Evolutionary conservation across 441 rosid genomes (phyloP), one percentile per base, ranked within the genome.

Genomic region (Macaranga tanarius): DNA sequence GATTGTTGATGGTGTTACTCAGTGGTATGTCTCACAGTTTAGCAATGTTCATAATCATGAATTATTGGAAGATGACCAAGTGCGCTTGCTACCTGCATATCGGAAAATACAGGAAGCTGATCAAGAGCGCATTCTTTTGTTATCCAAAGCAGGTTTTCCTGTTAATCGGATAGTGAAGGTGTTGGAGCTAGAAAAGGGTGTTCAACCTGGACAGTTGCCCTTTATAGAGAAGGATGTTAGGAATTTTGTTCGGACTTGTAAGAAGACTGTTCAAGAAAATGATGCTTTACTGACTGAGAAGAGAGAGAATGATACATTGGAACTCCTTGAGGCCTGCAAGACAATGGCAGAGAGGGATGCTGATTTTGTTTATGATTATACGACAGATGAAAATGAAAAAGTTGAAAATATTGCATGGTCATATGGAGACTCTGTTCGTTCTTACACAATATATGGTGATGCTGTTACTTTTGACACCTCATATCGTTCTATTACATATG

Each of bases 1-100:
- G 79, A 75, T 87, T 38, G 87, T 79, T 73, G 80, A 87, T 26
- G 92, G 91, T 52, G 78, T 73, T 51, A 38, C 81, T 61, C 99
- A 91, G 42, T 95, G 99, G 97, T 90, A 76, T 74, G 89, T 92
- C 28, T 87, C 92, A n/a, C 99, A 95, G 72, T 95, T 92, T 76
- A 95, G 99, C 70, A 91, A 95, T 84, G 86, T 95, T 62, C 99
- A 95, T 81, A 95, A 95, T 77, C 99, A 92, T 71, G 97, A 92
- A 80, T 86, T 92, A 70, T 74, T 95, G 75, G 97, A 91, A 82
- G 99, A 90, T 79, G 97, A 91, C 67, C 96, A 95, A 77, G 97
- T 95, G 16, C 87, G 96, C 64, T 76, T 95, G 52, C 90, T 95
- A 65, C 99, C 99, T 4, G 99, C 99, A 0, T 95, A 95, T 76